These are phyloP conservation scores for Thelephora aurantiotincta DNA, from an alignment of 768 basidiomycete species.

Conservation along the genomic window DNA sequence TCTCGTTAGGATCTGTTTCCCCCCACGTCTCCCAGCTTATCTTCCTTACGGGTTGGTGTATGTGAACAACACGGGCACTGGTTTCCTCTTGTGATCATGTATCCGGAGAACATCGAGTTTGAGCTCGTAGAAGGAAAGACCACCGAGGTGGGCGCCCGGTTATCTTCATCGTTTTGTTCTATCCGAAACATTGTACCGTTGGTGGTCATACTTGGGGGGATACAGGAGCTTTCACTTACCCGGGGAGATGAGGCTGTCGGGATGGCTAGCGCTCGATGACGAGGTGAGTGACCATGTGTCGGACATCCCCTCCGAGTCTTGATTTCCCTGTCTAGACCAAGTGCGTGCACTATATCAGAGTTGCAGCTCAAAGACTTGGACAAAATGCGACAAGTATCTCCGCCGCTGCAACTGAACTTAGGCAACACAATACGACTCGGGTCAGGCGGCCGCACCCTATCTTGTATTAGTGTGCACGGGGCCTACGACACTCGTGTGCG, in stretches of 20 bases:
- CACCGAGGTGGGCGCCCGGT: conserved; percentile 9
- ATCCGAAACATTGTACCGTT: not conserved
- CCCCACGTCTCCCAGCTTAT: conserved; percentile 15
- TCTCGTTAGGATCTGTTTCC: conserved; percentile 13
- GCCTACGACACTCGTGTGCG: conserved; percentile 9
- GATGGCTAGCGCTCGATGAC: conserved; percentile 19
- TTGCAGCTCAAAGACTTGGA: conserved; percentile 5
- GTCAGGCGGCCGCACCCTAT: conserved; percentile 15
- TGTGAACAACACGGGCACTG: conserved; percentile 17
- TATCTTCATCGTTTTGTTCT: not conserved
- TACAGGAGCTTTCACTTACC: conserved; percentile 11
- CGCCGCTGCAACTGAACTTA: conserved; percentile 6
- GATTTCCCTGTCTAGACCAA: conserved; percentile 9
- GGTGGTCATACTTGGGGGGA: conserved; percentile 19
- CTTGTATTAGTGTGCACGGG: conserved; percentile 16
- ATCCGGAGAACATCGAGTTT: conserved; percentile 8
- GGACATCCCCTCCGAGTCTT: not conserved
- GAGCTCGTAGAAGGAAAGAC: conserved; percentile 16
- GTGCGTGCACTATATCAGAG: conserved; percentile 10
- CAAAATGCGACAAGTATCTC: not conserved
- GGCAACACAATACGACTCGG: conserved; percentile 13
- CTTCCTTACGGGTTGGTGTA: conserved; percentile 15
- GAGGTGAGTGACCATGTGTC: conserved; percentile 8
- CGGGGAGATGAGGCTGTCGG: conserved; percentile 17
- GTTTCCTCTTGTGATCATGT: conserved; percentile 13